Evolutionary conservation across 306 rosid genomes (phyloP).

Genomic region (Medicago arabica): DNA sequence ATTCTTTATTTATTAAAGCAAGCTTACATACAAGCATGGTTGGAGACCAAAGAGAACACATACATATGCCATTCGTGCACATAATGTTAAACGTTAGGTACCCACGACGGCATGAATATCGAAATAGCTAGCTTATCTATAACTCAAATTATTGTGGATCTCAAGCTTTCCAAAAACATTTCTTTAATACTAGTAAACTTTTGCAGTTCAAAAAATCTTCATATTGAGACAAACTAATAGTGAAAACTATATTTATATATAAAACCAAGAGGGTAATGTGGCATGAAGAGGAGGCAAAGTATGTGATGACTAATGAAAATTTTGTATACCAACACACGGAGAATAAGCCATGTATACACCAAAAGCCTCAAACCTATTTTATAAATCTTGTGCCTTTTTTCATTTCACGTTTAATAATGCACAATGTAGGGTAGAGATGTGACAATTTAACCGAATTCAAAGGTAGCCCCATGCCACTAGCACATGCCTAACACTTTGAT

Average conservation of each 20-base stretch:
- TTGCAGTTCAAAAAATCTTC: conserved; percentile 36
- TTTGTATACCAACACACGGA: conserved; percentile 36
- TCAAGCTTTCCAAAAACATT: conserved; percentile 24
- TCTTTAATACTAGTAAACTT: conserved; percentile 26
- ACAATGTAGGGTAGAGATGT: not conserved
- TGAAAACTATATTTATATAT: conserved; percentile 1
- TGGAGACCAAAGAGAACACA: not conserved
- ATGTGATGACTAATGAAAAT: conserved; percentile 44
- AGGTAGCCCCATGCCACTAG: conserved; percentile 7
- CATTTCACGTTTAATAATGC: not conserved
- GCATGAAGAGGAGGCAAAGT: conserved; percentile 51
- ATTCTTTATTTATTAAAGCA: too few species aligned
- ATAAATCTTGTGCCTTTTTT: not conserved
- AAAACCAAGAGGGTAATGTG: conserved; percentile 44
- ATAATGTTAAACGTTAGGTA: conserved; percentile 7
- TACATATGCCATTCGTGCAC: conserved; percentile 49
- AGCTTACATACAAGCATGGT: not conserved
- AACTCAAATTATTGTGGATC: conserved; percentile 51
- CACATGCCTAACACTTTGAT: conserved; percentile 11
- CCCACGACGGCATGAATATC: conserved; percentile 7
- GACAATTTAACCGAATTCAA: conserved; percentile 9
- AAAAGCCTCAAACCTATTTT: conserved; percentile 1
- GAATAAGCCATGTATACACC: conserved; percentile 43
- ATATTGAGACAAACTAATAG: conserved; percentile 34
- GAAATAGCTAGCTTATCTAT: conserved; percentile 5